Base-by-base conservation (phyloP, 306 rosid species). In the Coriaria nepalensis region DNA sequence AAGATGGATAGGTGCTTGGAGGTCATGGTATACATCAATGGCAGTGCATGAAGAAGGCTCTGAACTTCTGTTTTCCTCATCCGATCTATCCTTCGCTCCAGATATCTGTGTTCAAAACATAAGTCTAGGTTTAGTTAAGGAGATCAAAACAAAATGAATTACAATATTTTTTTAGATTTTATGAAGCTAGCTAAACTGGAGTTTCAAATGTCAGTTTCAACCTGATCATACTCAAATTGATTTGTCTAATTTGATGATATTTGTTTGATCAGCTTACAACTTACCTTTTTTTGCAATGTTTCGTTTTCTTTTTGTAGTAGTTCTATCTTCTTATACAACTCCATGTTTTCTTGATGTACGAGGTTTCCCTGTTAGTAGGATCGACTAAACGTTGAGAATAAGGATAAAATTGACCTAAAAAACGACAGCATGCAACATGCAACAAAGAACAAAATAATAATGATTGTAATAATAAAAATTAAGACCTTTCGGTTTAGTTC, bases 211-310 rank as follows among this genome's bases (percentile, higher is more conserved):
- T 20, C 29, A 20, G 29, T 20, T 20, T 20, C 29, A 20, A 20
- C 29, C 29, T 20, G 29, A 20, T n/a, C n/a, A n/a, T n/a, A n/a
- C n/a, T 39, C 40, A 4, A 33, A 9, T 11, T 9, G 40, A 50
- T 11, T 49, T 33, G 37, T n/a, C 13, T 12, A 45, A 40, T 5
- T 5, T 12, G 13, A 43, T 41, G 49, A 55, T 42, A 34, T 33
- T 8, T 11, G 9, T 15, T 33, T n/a, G 13, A 13, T 40, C 36
- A 33, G 32, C 42, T 44, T 37, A 20, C 29, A 45, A 10, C 14
- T 81, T 81, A 81, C 82, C 85, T 77, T 73, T 64, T 64, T 73
- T 47, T 64, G 67, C 47, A 81, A 59, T 52, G 66, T 85, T 57
- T 52, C 66, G 43, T 77, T 81, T 60, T 81, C 92, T 35, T 68